Evolutionary conservation across 225 moss, liverwort and hornwort species (phyloP), one percentile per base, ranked within the genome.

Genomic region (Pleurozium schreberi): DNA sequence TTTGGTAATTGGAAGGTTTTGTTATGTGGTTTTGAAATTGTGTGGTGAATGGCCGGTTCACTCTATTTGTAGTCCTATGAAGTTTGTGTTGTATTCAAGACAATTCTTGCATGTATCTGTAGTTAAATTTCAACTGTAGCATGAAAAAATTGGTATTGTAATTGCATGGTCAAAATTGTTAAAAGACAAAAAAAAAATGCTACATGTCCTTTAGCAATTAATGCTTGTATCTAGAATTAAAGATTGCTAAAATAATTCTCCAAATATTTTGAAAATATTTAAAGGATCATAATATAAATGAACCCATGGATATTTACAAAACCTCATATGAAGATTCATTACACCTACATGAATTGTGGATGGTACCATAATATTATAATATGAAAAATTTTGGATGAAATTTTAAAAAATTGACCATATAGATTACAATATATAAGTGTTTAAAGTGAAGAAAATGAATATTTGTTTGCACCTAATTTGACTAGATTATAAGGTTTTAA

Each of bases 171-270:
- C 11, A 53, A 23, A 55, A 38, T 10, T 26, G 2, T 49, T 6
- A 11, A 52, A 38, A 78, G 3, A 5, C 36, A 34, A 52, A 76
- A 52, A 76, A 3, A 52, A 14, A 11, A 1, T 0, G 13, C 14
- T 0, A 22, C 9, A 76, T n/a, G 22, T 31, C 10, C 18, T 74
- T n/a, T 27, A 11, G 9, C 0, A 0, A 18, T 26, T 5, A 9
- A 57, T 55, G 17, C 26, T n/a, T n/a, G 18, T n/a, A n/a, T 25
- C 5, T n/a, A n/a, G 34, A 27, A 26, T 34, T 26, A n/a, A 10
- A 11, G 5, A 38, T 55, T 38, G 22, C 6, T 7, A 38, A 38
- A 15, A 55, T 10, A 10, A 26, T 15, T 78, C 13, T 78, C 6
- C 12, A 78, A 26, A 10, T 38, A 15, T 38, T 53, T 78, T 55